Evolutionary conservation across 495 filamentous ascomycete genomes (phyloP), one percentile per base, ranked within the genome.

Genomic region (Tetracladium setigerum): DNA sequence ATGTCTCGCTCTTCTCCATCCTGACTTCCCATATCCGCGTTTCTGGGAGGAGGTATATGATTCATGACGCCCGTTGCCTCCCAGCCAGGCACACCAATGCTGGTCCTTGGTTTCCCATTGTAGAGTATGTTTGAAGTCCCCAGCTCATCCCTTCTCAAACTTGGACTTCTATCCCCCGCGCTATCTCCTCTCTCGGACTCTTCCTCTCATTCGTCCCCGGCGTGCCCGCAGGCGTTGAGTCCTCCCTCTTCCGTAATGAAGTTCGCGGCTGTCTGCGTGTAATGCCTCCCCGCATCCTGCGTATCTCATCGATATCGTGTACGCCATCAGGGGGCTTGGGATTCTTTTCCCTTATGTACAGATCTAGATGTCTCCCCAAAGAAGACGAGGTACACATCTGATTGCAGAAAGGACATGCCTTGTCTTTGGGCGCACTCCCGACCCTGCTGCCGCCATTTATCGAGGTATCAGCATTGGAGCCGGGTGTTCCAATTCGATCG

Each of bases 381-480:
- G 87, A 92, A 5, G 89, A 95, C 7, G 89, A 95, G 2, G 89
- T 95, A 55, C 95, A 95, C 2, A 80, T 64, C 61, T 91, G 86
- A 34, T 78, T 65, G 65, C 89, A 95, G 69, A 85, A 95, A 15
- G 84, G 86, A 62, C 89, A 95, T 57, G 71, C 77, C 53, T 79
- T 83, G 69, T 95, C 88, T 64, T 95, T 95, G 27, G 62, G 46
- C 57, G 70, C 50, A 68, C 66, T 19, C 3, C 22, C 22, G 22
- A 27, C 22, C 22, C 22, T 27, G 66, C 46, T 69, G 68, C 50
- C 56, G 50, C 33, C 65, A 61, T 53, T 63, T 33, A 41, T 54
- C 30, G 39, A 63, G 56, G 40, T 67, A 15, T 66, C 71, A 24
- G 59, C 65, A 17, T 61, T 65, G 39, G 76, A 77, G 39, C 69